Conservation (phyloP, 2,329 filamentous ascomycete genomes). For the Diaporthe sp. region DNA sequence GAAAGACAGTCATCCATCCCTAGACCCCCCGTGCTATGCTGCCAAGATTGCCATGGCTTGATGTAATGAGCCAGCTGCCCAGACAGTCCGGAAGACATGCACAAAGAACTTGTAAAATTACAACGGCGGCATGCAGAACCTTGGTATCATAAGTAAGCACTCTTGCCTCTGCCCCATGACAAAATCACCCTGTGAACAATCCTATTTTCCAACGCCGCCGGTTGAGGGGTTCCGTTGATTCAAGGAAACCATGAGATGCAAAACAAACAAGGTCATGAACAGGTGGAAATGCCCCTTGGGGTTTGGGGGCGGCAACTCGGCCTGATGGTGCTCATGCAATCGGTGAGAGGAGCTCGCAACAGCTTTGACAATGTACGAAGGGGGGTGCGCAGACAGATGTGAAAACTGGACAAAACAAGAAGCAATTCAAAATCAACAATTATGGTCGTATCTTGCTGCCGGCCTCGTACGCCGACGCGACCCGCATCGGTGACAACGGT, state of each 20-base stretch:
- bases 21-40: neutral
- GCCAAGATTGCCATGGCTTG: neutral
- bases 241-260: neutral
- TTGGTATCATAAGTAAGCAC: neutral
- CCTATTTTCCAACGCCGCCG: conserved; percentile 13
- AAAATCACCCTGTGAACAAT: neutral
- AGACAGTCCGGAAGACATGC: neutral
- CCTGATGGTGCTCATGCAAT: neutral
- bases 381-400: neutral
- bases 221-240: neutral
- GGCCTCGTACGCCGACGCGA: neutral
- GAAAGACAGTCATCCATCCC: neutral
- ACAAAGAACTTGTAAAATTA: neutral
- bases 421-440: conserved; percentile 8
- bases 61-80: neutral
- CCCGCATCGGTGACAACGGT: neutral
- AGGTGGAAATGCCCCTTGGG: neutral
- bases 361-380: neutral
- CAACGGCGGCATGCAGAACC: neutral
- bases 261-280: neutral
- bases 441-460: neutral
- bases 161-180: neutral
- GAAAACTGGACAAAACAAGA: neutral
- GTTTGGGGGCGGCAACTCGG: neutral
- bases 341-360: neutral